These are phyloP conservation scores for Croton laevigatus DNA, from an alignment of 441 rosid species.

Conservation along the genomic window DNA sequence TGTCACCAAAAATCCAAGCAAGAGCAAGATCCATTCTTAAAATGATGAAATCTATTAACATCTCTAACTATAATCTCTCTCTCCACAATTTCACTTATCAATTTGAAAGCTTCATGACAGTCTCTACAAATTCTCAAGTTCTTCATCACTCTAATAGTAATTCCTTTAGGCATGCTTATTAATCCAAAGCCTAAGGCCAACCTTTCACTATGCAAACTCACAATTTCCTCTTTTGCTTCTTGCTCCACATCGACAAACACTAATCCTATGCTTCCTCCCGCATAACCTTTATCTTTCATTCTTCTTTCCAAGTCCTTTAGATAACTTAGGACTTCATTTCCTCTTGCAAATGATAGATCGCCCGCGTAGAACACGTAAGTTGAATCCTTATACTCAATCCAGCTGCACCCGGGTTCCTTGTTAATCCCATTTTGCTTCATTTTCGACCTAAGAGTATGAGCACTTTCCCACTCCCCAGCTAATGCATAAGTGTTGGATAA, in stretches of 20 bases:
- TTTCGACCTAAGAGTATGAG: constrained; percentile 41
- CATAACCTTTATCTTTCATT: constrained; percentile 56
- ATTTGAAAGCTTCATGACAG: constrained; percentile 73
- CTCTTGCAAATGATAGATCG: constrained; percentile 40
- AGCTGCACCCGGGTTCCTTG: constrained; percentile 81
- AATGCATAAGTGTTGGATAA: constrained; percentile 59
- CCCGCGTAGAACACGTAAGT: constrained; percentile 56
- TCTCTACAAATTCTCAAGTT: constrained; percentile 75
- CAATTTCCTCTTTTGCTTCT: constrained; percentile 35
- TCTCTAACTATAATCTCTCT: constrained; percentile 68
- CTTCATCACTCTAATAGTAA: constrained; percentile 70
- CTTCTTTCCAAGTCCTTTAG: constrained; percentile 49
- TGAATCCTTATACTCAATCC: constrained; percentile 60
- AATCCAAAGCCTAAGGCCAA: constrained; percentile 69
- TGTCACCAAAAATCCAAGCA: constrained; percentile 42
- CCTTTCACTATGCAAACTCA: constrained; percentile 65
- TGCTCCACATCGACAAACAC: constrained; percentile 51
- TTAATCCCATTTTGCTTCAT: constrained; percentile 58
- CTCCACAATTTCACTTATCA: constrained; percentile 61
- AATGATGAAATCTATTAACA: constrained; percentile 81
- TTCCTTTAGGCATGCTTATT: constrained; percentile 47
- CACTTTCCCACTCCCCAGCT: constrained; percentile 65
- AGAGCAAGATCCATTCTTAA: constrained; percentile 59
- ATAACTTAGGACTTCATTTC: constrained; percentile 38
- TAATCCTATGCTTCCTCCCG: constrained; percentile 36